A percentile compares a stretch with the other conserved stretches of the same genome.
Evolutionary conservation across 495 filamentous ascomycete species (phyloP).

Genomic region (Hyaloscypha bicolor): DNA sequence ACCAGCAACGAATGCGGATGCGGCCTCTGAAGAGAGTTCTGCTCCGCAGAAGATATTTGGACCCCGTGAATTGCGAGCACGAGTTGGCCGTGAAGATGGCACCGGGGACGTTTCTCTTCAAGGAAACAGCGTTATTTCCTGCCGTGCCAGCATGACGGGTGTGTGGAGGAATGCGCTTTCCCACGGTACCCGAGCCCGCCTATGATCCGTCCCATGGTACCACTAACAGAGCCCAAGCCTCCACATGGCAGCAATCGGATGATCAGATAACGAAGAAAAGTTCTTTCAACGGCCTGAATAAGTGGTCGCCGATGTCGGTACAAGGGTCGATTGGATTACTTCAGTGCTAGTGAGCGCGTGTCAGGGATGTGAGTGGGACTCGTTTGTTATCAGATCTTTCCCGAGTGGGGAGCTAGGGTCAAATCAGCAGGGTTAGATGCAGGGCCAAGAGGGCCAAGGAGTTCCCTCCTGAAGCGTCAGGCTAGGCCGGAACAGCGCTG

Average conservation of each 20-base stretch:
- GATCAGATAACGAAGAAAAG: slow-evolving; percentile 4
- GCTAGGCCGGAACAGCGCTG: background rate
- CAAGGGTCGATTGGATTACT: background rate
- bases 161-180: background rate
- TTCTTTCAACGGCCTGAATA: background rate
- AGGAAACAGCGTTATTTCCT: background rate
- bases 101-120: background rate
- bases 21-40: background rate
- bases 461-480: background rate
- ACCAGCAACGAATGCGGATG: background rate
- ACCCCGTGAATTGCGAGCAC: background rate
- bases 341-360: background rate
- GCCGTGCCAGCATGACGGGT: background rate
- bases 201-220: background rate
- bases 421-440: background rate
- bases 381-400: background rate
- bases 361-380: background rate
- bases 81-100: background rate
- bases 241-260: background rate
- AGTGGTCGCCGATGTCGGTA: background rate
- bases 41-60: background rate
- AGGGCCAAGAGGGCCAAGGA: background rate
- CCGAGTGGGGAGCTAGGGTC: background rate
- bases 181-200: background rate
- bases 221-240: background rate